Evolutionary conservation across 768 basidiomycete genomes (phyloP).

Genomic region (Panus rudis): DNA sequence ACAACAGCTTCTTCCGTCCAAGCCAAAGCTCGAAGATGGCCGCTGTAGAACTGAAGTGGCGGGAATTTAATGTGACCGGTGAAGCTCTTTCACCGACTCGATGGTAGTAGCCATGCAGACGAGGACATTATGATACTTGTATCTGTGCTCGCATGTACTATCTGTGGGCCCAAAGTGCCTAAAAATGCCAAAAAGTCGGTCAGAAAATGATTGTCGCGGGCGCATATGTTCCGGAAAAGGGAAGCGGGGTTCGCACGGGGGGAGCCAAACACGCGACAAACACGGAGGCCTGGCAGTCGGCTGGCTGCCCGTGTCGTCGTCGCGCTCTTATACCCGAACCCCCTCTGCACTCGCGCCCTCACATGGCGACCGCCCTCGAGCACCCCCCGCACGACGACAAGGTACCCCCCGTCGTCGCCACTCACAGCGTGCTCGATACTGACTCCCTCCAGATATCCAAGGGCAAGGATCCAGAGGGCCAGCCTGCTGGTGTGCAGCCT

Average conservation of each 20-base stretch:
- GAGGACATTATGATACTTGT: too few species aligned
- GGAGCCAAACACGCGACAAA: conserved; percentile 20
- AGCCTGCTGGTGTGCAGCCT: conserved; percentile 18
- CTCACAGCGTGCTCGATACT: background rate
- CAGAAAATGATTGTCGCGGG: too few species aligned
- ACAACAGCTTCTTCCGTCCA: too few species aligned
- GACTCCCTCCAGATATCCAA: conserved; percentile 10
- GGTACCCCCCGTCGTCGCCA: background rate
- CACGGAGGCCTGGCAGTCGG: conserved; percentile 16
- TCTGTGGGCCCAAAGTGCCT: too few species aligned
- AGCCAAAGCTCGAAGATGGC: too few species aligned
- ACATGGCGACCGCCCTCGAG: conserved; percentile 18
- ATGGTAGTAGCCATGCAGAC: too few species aligned
- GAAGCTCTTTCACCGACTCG: too few species aligned
- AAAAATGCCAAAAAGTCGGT: too few species aligned
- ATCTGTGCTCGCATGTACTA: too few species aligned
- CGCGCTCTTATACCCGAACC: conserved; percentile 19
- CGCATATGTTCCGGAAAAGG: background rate
- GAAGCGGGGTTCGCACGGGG: conserved; percentile 11
- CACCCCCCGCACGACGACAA: background rate
- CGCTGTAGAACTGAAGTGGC: too few species aligned
- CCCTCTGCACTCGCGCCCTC: conserved; percentile 19
- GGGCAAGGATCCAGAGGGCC: conserved; percentile 19
- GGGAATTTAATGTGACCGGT: too few species aligned
- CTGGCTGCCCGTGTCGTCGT: conserved; percentile 12